Conservation (phyloP, 1,139 yeast genomes). For the Hemisphaericaspora xylanilytica region DNA sequence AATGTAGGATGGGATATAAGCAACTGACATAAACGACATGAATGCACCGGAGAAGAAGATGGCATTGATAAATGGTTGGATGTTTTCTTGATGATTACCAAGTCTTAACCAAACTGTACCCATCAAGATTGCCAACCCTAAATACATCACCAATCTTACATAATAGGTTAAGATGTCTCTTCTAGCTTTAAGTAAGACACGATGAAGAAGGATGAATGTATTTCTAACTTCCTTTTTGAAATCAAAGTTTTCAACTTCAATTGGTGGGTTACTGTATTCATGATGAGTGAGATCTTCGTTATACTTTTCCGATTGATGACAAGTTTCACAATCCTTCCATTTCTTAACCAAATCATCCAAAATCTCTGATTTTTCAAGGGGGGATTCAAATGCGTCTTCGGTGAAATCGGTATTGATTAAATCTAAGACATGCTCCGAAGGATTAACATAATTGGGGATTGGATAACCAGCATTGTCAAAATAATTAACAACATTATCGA, state of each 20-base stretch:
- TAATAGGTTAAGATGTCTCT: slow-evolving; percentile 37
- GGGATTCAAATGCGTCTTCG: slow-evolving; percentile 4
- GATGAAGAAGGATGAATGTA: slow-evolving; percentile 18
- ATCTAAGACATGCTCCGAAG: slow-evolving; percentile 35
- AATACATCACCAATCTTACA: slow-evolving; percentile 36
- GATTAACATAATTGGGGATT: slow-evolving; percentile 20
- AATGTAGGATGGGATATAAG: slow-evolving; percentile 39
- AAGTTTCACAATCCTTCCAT: slow-evolving; percentile 5
- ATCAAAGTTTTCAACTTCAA: slow-evolving; percentile 2
- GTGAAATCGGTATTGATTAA: slow-evolving; percentile 31
- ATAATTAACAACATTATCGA: slow-evolving; percentile 15
- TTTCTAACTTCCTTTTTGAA: slow-evolving; percentile 7
- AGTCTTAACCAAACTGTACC: slow-evolving; percentile 43
- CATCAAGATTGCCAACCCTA: slow-evolving; percentile 40
- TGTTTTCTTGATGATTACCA: slow-evolving; percentile 24
- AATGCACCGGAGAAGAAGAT: slow-evolving; percentile 43
- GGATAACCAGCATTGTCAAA: slow-evolving; percentile 18
- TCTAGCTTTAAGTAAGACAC: slow-evolving; percentile 29
- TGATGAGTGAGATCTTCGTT: background rate
- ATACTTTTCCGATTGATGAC: slow-evolving; percentile 2
- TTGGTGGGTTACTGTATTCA: background rate
- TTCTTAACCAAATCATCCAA: slow-evolving; percentile 9
- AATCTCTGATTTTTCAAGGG: slow-evolving; percentile 5
- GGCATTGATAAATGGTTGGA: slow-evolving; percentile 39
- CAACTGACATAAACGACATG: slow-evolving; percentile 45